A percentile compares a stretch with the other conserved stretches of the same genome.
phyloP scores from a whole-genome alignment of 805 yeast genomes.

The Saccharomycopsis microspora region DNA sequence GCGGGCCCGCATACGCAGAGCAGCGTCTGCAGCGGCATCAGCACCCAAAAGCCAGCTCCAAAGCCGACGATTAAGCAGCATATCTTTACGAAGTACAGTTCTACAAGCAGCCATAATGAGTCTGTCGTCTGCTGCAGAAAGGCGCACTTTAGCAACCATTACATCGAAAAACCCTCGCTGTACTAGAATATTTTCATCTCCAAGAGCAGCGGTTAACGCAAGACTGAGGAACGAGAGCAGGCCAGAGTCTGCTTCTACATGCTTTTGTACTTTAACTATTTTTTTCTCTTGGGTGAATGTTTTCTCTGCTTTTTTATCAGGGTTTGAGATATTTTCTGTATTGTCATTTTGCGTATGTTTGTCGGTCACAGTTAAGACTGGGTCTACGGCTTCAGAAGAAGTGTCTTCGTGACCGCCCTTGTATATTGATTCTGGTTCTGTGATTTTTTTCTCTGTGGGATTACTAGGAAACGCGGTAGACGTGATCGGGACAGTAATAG shows the following conservation, averaged over 20 bases:
- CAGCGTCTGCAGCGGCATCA: slow-evolving; percentile 23
- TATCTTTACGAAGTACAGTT: slow-evolving; percentile 71
- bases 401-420: too few relatives aligned
- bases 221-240: slow-evolving; percentile 44
- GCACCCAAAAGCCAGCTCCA: slow-evolving; percentile 95
- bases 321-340: too few relatives aligned
- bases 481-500: too few relatives aligned
- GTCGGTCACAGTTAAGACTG: not conserved
- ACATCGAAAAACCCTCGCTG: slow-evolving; percentile 86
- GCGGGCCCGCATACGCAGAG: slow-evolving; percentile 20
- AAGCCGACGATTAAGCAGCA: slow-evolving; percentile 87
- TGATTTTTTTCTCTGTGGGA: too few relatives aligned
- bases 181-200: slow-evolving; percentile 56
- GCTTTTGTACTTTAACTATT: too few relatives aligned
- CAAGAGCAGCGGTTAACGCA: slow-evolving; percentile 60
- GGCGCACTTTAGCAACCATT: slow-evolving; percentile 52
- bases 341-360: slow-evolving; percentile 20
- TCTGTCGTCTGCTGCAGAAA: slow-evolving; percentile 48
- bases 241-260: slow-evolving; percentile 18
- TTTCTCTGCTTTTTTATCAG: too few relatives aligned
- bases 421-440: too few relatives aligned
- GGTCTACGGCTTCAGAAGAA: too few relatives aligned
- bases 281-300: too few relatives aligned
- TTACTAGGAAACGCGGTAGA: too few relatives aligned
- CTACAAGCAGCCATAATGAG: slow-evolving; percentile 52